These are phyloP conservation scores for Cladosporium sphaerospermum DNA, from an alignment of 2,329 filamentous ascomycete genomes.

Conservation along the genomic window DNA sequence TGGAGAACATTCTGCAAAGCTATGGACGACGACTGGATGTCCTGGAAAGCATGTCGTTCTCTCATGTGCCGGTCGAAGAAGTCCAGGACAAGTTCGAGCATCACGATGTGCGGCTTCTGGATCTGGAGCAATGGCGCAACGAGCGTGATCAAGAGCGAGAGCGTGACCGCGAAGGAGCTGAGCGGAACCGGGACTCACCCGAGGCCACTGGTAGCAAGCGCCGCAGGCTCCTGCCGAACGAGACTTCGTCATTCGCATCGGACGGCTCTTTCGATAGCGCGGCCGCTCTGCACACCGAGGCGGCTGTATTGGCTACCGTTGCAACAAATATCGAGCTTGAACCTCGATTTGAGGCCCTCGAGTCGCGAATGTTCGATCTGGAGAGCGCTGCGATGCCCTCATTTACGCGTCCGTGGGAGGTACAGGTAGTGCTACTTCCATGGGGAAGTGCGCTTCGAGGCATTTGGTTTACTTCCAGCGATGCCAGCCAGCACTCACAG, in stretches of 20 bases:
- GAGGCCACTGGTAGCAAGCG: constrained; percentile 26
- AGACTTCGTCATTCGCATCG: constrained; percentile 37
- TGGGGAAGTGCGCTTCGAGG: constrained; percentile 53
- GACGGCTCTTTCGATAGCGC: constrained; percentile 31
- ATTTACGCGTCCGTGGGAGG: constrained; percentile 58
- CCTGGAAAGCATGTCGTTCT: constrained; percentile 66
- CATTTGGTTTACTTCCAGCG: constrained; percentile 44
- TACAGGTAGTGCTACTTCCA: constrained; percentile 71
- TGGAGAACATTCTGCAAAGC: constrained; percentile 44
- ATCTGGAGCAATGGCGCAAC: constrained; percentile 53
- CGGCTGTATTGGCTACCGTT: constrained; percentile 28
- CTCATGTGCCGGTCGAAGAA: constrained; percentile 60
- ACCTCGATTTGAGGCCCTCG: constrained; percentile 42
- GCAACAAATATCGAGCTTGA: constrained; percentile 34
- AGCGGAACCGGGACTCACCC: constrained; percentile 20
- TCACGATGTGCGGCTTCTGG: constrained; percentile 60
- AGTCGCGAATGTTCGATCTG: constrained; percentile 46
- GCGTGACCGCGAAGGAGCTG: constrained; percentile 22
- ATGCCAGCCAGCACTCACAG: constrained; percentile 32
- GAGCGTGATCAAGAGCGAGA: constrained; percentile 25
- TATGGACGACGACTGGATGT: constrained; percentile 57
- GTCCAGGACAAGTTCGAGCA: constrained; percentile 62
- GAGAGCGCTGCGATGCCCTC: constrained; percentile 57
- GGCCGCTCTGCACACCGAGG: constrained; percentile 30
- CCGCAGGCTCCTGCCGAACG: constrained; percentile 28